Conservation (phyloP, 495 filamentous ascomycete genomes). For the Parathielavia hyrcaniae region DNA sequence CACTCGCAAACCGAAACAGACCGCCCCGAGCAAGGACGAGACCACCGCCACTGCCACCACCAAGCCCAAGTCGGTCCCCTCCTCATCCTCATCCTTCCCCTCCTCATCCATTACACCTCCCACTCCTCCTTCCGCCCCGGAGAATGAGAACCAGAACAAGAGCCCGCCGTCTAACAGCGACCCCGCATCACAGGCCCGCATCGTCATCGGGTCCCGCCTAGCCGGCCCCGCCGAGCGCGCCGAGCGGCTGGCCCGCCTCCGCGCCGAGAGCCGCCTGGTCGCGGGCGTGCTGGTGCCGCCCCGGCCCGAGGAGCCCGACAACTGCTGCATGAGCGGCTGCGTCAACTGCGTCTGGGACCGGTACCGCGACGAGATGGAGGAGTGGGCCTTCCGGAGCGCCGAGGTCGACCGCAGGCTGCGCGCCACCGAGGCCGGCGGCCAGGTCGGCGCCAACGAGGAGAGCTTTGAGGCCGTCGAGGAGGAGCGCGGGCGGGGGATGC, state of each 20-base stretch:
- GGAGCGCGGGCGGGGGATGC: conserved; percentile 6
- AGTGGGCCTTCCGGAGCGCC: conserved; percentile 60
- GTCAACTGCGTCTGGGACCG: conserved; percentile 96
- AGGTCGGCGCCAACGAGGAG: conserved; percentile 23
- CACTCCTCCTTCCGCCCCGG: conserved; percentile 17
- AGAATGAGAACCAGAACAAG: conserved; percentile 24
- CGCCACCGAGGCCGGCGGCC: conserved; percentile 24
- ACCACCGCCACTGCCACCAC: conserved; percentile 8
- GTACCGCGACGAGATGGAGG: conserved; percentile 84
- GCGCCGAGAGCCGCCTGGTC: conserved; percentile 49
- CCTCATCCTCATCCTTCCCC: conserved; percentile 27
- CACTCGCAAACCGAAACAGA: conserved; percentile 23
- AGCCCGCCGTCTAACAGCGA: conserved; percentile 26
- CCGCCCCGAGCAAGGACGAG: conserved; percentile 13
- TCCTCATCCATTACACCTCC: conserved; percentile 19
- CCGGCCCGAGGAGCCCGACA: conserved; percentile 82
- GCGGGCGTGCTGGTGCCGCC: conserved; percentile 80
- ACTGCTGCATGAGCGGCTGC: conserved; percentile 98
- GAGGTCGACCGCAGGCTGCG: conserved; percentile 48
- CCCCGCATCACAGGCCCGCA: conserved; percentile 37
- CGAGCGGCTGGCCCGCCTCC: conserved; percentile 54
- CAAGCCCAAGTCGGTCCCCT: conserved; percentile 33
- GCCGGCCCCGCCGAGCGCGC: conserved; percentile 58
- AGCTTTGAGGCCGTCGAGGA: conserved; percentile 15
- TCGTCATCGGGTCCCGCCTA: conserved; percentile 72